These are phyloP conservation scores for Vaccinium vitisidaea DNA, from an alignment of 148 eudicot species.

Conservation along the genomic window DNA sequence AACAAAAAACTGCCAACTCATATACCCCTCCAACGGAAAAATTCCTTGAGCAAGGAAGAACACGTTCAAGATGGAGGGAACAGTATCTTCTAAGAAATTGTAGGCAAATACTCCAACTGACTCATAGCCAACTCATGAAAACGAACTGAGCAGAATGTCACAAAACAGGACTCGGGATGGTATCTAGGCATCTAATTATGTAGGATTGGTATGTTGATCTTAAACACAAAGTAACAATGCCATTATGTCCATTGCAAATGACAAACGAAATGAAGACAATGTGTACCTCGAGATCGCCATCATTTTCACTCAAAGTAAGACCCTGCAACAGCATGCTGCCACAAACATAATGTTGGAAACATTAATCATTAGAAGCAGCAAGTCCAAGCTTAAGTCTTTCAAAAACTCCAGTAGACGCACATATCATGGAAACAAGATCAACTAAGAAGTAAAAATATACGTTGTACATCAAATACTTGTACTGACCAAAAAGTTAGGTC, in stretches of 20 bases:
- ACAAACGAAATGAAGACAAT: not conserved
- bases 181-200: not conserved
- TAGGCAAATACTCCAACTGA: not conserved
- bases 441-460: not conserved
- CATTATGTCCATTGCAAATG: not conserved
- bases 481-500: not conserved
- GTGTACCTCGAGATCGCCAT: constrained; percentile 92
- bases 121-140: not conserved
- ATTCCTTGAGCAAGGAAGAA: not conserved
- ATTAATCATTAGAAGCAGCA: constrained; percentile 20
- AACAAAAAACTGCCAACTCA: not conserved
- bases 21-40: not conserved
- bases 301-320: constrained; percentile 70
- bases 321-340: constrained; percentile 94
- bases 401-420: not conserved
- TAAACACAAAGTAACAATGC: not conserved
- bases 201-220: constrained; percentile 1
- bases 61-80: not conserved
- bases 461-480: not conserved
- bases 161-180: not conserved
- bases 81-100: not conserved
- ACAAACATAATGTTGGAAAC: constrained; percentile 18
- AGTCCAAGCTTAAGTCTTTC: not conserved
- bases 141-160: not conserved
- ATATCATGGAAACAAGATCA: not conserved